Conservation (phyloP, 2,329 filamentous ascomycete species). For the Fusarium tupiense region DNA sequence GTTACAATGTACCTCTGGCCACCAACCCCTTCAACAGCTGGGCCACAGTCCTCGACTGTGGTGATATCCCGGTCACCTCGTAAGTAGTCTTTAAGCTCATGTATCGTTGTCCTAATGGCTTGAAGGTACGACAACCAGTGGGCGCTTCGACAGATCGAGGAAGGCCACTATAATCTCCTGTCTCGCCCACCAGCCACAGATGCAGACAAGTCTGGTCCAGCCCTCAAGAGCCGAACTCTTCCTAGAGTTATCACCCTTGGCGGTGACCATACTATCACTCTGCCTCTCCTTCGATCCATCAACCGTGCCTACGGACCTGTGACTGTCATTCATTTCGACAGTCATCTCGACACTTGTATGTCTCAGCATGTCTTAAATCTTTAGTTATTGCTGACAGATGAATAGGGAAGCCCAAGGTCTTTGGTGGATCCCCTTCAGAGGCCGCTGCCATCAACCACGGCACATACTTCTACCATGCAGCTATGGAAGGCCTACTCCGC, state of each 20-base stretch:
- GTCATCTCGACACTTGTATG: conserved; percentile 73
- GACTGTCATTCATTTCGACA: conserved; percentile 71
- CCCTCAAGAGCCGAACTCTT: conserved; percentile 78
- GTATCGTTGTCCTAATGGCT: not conserved
- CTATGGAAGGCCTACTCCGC: conserved; percentile 78
- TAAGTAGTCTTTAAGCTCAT: conserved; percentile 50
- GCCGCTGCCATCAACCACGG: conserved; percentile 85
- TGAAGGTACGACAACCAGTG: conserved; percentile 81
- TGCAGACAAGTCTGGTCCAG: conserved; percentile 72
- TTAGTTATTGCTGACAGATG: conserved; percentile 9
- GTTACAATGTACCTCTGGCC: conserved; percentile 84
- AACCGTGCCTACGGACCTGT: conserved; percentile 70
- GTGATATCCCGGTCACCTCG: conserved; percentile 87
- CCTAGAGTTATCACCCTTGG: conserved; percentile 83
- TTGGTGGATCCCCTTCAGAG: conserved; percentile 81
- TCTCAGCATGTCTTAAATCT: fast-evolving
- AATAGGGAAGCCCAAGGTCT: conserved; percentile 82
- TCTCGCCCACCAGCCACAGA: conserved; percentile 76
- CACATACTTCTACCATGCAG: conserved; percentile 88
- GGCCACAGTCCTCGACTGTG: conserved; percentile 83
- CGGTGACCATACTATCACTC: conserved; percentile 70
- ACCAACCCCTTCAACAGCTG: conserved; percentile 85
- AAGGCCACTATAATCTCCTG: conserved; percentile 81
- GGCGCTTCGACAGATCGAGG: conserved; percentile 85
- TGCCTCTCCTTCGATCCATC: conserved; percentile 67